phyloP scores from a whole-genome alignment of 2,329 filamentous ascomycete genomes.

The Verticillium alfalfae region DNA sequence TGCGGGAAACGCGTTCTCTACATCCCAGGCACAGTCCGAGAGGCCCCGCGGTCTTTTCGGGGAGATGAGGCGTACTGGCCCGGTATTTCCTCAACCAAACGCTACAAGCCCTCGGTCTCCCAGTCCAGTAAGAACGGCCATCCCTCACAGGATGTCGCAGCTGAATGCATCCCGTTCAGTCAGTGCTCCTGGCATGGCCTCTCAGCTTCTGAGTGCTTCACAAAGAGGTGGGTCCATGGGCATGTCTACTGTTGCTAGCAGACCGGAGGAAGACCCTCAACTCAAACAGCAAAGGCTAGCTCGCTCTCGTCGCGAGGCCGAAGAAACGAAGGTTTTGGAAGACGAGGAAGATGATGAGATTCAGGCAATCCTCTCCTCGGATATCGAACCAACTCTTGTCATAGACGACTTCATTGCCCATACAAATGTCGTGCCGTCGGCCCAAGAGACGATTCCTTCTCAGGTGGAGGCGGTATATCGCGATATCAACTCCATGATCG shows the following conservation, averaged over 20 bases:
- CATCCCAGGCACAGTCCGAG: slow-evolving; percentile 39
- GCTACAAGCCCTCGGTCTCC: slow-evolving; percentile 64
- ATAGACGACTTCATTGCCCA: slow-evolving; percentile 66
- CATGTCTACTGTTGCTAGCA: slow-evolving; percentile 32
- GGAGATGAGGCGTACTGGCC: slow-evolving; percentile 43
- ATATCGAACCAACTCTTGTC: slow-evolving; percentile 54
- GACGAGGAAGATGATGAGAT: slow-evolving; percentile 68
- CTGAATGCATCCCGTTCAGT: slow-evolving; percentile 51
- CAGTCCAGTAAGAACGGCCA: slow-evolving; percentile 59
- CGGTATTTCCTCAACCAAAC: slow-evolving; percentile 48
- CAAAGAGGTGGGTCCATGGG: slow-evolving; percentile 30
- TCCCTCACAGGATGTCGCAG: slow-evolving; percentile 43
- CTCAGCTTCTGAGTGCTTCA: slow-evolving; percentile 40
- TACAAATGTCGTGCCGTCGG: slow-evolving; percentile 45
- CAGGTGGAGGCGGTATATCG: slow-evolving; percentile 66
- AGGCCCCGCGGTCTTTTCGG: slow-evolving; percentile 45
- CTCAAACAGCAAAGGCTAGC: slow-evolving; percentile 44
- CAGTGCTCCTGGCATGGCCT: slow-evolving; percentile 54
- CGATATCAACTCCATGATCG: slow-evolving; percentile 90
- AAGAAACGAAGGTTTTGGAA: slow-evolving; percentile 51
- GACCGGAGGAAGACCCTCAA: slow-evolving; percentile 38
- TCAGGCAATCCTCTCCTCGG: slow-evolving; percentile 55
- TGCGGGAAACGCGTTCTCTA: slow-evolving; percentile 39
- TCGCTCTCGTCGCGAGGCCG: slow-evolving; percentile 50
- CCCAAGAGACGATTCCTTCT: slow-evolving; percentile 52